These are phyloP conservation scores for Pharnaceum exiguum DNA, from an alignment of 148 eudicot species.

Conservation along the genomic window DNA sequence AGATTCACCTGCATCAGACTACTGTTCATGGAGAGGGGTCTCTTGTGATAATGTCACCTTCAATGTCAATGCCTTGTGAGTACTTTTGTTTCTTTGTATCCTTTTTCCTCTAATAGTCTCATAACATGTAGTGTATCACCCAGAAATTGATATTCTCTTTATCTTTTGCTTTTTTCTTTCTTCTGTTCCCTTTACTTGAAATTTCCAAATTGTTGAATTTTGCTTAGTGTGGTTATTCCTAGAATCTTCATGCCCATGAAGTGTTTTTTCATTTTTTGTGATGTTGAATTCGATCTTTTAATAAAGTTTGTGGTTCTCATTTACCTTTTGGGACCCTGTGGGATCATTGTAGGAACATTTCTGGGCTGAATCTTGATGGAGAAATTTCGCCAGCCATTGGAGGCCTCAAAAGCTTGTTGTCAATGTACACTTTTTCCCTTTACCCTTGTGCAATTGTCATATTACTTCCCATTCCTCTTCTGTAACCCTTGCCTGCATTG, in stretches of 20 bases:
- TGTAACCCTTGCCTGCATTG: not conserved
- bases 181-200: no score
- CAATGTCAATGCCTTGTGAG: slow-evolving; percentile 75
- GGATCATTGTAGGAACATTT: slow-evolving; percentile 60
- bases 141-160: not conserved
- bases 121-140: not conserved
- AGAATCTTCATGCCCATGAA: no score
- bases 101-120: not conserved
- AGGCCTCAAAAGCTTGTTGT: slow-evolving; percentile 55
- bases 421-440: slow-evolving; percentile 45
- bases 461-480: not conserved
- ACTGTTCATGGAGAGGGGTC: slow-evolving; percentile 91
- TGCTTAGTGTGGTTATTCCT: no score
- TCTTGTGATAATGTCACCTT: slow-evolving; percentile 87
- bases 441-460: not conserved
- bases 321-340: slow-evolving; percentile 24
- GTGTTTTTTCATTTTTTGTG: not conserved
- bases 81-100: not conserved
- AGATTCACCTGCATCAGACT: slow-evolving; percentile 77
- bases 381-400: slow-evolving; percentile 93
- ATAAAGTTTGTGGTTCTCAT: slow-evolving; percentile 12
- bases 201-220: no score
- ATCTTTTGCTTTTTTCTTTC: not conserved
- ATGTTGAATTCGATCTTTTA: slow-evolving; percentile 8
- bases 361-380: slow-evolving; percentile 91